Evolutionary conservation across 2,329 filamentous ascomycete genomes (phyloP).

Genomic region (Colletotrichum salicis): DNA sequence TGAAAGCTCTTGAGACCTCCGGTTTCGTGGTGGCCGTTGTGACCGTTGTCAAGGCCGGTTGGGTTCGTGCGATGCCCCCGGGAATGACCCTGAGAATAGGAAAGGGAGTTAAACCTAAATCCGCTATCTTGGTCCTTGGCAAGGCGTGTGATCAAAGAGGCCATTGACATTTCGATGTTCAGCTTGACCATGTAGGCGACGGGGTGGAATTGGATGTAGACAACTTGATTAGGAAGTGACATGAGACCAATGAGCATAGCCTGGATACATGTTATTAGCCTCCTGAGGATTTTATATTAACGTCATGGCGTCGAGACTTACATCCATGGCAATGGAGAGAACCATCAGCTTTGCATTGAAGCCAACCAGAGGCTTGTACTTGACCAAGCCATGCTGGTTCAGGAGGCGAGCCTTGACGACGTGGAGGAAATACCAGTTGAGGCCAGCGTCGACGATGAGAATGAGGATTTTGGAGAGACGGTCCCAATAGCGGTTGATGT

Average conservation of each 20-base stretch:
- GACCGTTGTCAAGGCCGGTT: background rate
- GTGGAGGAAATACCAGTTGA: slow-evolving; percentile 65
- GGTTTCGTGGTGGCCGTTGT: background rate
- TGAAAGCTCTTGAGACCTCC: slow-evolving; percentile 1
- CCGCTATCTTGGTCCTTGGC: slow-evolving; percentile 28
- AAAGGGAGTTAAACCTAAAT: slow-evolving; percentile 27
- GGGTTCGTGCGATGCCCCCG: background rate
- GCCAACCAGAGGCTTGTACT: slow-evolving; percentile 59
- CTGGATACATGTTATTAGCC: slow-evolving; percentile 7
- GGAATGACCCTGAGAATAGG: slow-evolving; percentile 13
- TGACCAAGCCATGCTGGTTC: slow-evolving; percentile 57
- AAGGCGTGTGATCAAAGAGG: slow-evolving; percentile 57
- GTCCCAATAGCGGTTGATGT: slow-evolving; percentile 63
- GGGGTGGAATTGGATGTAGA: slow-evolving; percentile 63
- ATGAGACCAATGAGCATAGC: slow-evolving; percentile 47
- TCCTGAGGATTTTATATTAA: accelerated
- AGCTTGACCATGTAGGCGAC: slow-evolving; percentile 65
- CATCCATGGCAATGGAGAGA: slow-evolving; percentile 62
- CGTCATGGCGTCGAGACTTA: slow-evolving; percentile 36
- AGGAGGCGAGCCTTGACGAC: slow-evolving; percentile 59
- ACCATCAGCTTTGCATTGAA: slow-evolving; percentile 63
- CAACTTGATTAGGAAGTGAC: slow-evolving; percentile 46
- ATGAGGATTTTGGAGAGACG: slow-evolving; percentile 63
- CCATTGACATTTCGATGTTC: slow-evolving; percentile 66
- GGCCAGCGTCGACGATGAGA: slow-evolving; percentile 57